These are phyloP conservation scores for Pythium aristosporum DNA, from an alignment of 352 stramenopile species.

Conservation along the genomic window DNA sequence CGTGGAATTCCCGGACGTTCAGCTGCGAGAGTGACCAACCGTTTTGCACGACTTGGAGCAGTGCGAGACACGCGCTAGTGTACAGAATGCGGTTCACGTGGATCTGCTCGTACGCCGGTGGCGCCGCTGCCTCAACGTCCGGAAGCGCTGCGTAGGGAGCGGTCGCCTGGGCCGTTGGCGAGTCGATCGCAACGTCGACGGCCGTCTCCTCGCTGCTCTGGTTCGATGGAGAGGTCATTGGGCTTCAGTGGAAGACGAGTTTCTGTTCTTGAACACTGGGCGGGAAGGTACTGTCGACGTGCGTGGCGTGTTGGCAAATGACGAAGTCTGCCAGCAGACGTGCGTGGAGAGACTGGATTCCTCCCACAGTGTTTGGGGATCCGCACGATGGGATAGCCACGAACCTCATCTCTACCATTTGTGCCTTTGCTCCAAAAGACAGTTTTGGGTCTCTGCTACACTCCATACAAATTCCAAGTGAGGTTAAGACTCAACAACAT, in stretches of 20 bases:
- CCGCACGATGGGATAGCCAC: too few species aligned
- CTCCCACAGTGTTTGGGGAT: too few species aligned
- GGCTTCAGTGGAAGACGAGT: too few species aligned
- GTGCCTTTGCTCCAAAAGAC: too few species aligned
- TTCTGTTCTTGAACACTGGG: not conserved
- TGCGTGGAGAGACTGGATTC: not conserved
- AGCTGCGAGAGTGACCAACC: slow-evolving; percentile 63
- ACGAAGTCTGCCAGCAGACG: not conserved
- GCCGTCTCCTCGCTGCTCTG: not conserved
- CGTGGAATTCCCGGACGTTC: slow-evolving; percentile 58
- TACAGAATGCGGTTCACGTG: slow-evolving; percentile 5
- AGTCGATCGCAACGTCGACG: not conserved
- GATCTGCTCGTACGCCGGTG: slow-evolving; percentile 15
- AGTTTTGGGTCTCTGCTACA: too few species aligned
- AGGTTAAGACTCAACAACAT: too few species aligned
- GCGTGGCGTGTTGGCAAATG: not conserved
- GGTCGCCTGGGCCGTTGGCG: not conserved
- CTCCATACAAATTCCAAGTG: too few species aligned
- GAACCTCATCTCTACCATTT: too few species aligned
- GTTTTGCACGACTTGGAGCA: slow-evolving; percentile 56
- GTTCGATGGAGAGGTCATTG: not conserved
- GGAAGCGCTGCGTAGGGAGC: not conserved
- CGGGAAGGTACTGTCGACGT: not conserved
- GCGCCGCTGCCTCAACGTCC: too few species aligned
- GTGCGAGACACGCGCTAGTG: slow-evolving; percentile 40